A percentile compares a stretch with the other conserved stretches of the same genome.
Evolutionary conservation across 2,329 filamentous ascomycete genomes (phyloP).

Genomic region (Penicillium sp.): DNA sequence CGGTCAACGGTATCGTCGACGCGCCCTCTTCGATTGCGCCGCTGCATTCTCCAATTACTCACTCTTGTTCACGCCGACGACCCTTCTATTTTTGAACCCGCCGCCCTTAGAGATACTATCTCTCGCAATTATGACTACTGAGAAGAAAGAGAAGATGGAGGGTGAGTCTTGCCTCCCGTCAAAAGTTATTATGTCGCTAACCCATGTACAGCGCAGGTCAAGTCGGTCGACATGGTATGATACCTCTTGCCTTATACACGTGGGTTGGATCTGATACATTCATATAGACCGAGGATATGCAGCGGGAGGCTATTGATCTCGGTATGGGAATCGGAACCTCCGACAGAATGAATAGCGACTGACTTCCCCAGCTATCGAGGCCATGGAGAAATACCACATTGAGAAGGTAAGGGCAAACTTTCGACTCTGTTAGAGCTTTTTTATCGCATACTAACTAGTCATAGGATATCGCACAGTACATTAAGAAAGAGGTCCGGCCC

Average conservation of each 20-base stretch:
- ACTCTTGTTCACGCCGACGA: neutral
- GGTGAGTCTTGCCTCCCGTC: slow-evolving; percentile 50
- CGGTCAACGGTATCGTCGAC: slow-evolving; percentile 14
- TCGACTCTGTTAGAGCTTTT: neutral
- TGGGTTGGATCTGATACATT: slow-evolving; percentile 17
- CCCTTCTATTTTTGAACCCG: neutral
- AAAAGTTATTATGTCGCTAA: slow-evolving; percentile 17
- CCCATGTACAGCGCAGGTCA: slow-evolving; percentile 74
- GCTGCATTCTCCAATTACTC: neutral
- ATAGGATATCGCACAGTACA: slow-evolving; percentile 91
- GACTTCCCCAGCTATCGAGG: slow-evolving; percentile 61
- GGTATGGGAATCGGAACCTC: slow-evolving; percentile 60
- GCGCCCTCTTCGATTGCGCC: slow-evolving; percentile 11
- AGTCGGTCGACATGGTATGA: slow-evolving; percentile 96
- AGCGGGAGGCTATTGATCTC: slow-evolving; percentile 91
- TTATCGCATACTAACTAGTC: slow-evolving; percentile 12
- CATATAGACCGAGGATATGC: slow-evolving; percentile 89
- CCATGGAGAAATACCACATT: slow-evolving; percentile 70
- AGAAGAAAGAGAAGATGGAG: slow-evolving; percentile 73
- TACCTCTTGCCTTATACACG: neutral
- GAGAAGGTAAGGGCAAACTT: slow-evolving; percentile 60
- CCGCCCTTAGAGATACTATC: neutral
- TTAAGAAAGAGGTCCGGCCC: slow-evolving; percentile 79
- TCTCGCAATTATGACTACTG: slow-evolving; percentile 44
- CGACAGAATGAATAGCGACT: slow-evolving; percentile 22